Evolutionary conservation across 768 basidiomycete genomes (phyloP), one percentile per base, ranked within the genome.

Genomic region (Trametes cingulata): DNA sequence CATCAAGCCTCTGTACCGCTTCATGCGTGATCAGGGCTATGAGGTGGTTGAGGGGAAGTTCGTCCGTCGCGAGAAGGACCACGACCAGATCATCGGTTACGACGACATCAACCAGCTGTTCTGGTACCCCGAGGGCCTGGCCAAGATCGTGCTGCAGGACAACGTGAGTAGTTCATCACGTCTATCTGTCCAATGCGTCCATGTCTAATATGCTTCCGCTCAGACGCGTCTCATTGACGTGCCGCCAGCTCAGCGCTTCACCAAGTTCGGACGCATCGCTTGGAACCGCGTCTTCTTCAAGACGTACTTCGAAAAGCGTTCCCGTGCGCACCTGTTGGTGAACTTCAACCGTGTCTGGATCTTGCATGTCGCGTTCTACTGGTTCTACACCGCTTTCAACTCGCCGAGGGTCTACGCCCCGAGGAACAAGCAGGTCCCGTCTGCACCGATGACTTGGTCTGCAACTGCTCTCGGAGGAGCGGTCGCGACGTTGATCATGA

Each of bases 331-430:
- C 75, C 84, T 98, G 37, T 83, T 98, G 64, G 94, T 98, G 81
- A 98, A 99, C 77, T 99, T 99, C 79, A 99, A 99, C 75, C 93
- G 97, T 40, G 83, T 99, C 70, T 99, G 97, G 97, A 93, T 99
- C 68, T 80, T 96, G 57, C 97, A 99, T 71, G 80, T 99, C 60
- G 83, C 95, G 8, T 76, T 96, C 52, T 98, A 87, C 79, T 99
- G 92, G 85, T 98, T 93, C 77, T 98, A 93, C 77, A 98, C 96
- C 9, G 87, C 97, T n/a, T 97, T 88, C 83, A 95, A 98, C 77
- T 92, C 95, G 0, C 95, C 95, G 8, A 86, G 83, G 66, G 87
- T 98, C 62, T 99, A 98, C 71, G 87, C 91, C 1, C 89, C 90
- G 12, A 77, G 75, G 47, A 78, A 84, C 65, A 82, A 84, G 69